Evolutionary conservation across 768 basidiomycete species (phyloP).

Genomic region (Melanogaster broomeanus): DNA sequence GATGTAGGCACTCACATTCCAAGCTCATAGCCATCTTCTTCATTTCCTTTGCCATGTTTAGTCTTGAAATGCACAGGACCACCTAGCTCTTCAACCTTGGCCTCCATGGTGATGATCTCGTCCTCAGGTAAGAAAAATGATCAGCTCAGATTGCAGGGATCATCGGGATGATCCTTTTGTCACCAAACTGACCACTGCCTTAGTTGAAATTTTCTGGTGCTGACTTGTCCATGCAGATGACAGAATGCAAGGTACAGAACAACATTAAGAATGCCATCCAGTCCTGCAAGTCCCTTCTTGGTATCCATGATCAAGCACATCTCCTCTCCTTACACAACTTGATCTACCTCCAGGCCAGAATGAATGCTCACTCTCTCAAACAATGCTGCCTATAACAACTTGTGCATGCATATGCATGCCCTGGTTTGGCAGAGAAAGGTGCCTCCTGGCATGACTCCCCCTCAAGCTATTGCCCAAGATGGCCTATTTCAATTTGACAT

Average conservation of each 20-base stretch:
- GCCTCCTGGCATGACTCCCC: slow-evolving; percentile 25
- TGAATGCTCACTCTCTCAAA: slow-evolving; percentile 29
- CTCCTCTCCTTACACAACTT: no score
- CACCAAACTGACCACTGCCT: no score
- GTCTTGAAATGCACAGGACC: no score
- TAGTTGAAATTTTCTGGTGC: no score
- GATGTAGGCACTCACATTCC: slow-evolving; percentile 27
- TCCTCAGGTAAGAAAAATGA: no score
- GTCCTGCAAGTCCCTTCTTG: background rate
- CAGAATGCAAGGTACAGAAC: no score
- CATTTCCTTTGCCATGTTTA: no score
- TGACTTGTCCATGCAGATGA: no score
- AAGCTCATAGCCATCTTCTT: slow-evolving; percentile 16
- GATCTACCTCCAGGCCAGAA: slow-evolving; percentile 2
- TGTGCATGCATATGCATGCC: slow-evolving; percentile 21
- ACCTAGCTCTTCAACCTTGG: no score
- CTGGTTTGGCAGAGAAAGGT: slow-evolving; percentile 20
- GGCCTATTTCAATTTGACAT: slow-evolving; percentile 35
- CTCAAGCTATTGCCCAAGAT: slow-evolving; percentile 16
- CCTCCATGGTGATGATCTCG: no score
- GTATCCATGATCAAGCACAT: background rate
- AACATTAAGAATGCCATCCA: no score
- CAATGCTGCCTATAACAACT: slow-evolving; percentile 28
- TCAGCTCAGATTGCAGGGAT: no score
- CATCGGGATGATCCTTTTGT: slow-evolving; percentile 3